Evolutionary conservation across 2,329 filamentous ascomycete species (phyloP), one percentile per base, ranked within the genome.

Genomic region (Xylaria sp.): DNA sequence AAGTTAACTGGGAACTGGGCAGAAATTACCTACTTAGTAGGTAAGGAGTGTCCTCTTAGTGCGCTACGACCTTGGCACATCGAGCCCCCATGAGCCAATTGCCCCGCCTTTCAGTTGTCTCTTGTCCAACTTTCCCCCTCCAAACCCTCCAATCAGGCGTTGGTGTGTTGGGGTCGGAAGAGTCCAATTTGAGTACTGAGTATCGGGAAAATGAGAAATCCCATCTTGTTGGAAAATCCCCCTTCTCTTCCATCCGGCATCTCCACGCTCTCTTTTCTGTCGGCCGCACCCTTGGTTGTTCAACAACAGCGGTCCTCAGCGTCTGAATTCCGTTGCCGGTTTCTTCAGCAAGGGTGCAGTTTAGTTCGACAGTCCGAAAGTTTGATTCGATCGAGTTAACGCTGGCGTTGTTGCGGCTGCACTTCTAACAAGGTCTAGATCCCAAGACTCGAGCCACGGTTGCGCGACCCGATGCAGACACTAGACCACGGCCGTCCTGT

Each of bases 131-230:
- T 53, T 55, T 48, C 63, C 63, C 63, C 57, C 51, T 54, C 57
- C 50, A 32, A 44, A 23, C 58, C 27, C 6, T 65, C 66, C 62
- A 68, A 61, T 65, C 61, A 64, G 23, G 16, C 50, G 21, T 40
- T 57, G 48, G 53, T n/a, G 53, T 35, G 48, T 48, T 63, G 66
- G 63, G 57, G 63, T 62, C 27, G 27, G 48, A 21, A 57, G 42
- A 65, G 48, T 69, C 68, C 65, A 69, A 69, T 72, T 69, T 62
- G 59, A 65, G 58, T 64, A 70, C 71, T 63, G 71, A 58, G 55
- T 58, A 58, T 58, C 55, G 55, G 55, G 55, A 70, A 57, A 71
- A 71, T 67, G 65, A 69, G 70, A 70, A 73, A 71, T 73, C 71
- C 71, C 71, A 73, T 73, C 54, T 60, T 66, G 37, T 35, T 44